Evolutionary conservation across 768 basidiomycete species (phyloP), one percentile per base, ranked within the genome.

Genomic region (Cantharellus anzutake): DNA sequence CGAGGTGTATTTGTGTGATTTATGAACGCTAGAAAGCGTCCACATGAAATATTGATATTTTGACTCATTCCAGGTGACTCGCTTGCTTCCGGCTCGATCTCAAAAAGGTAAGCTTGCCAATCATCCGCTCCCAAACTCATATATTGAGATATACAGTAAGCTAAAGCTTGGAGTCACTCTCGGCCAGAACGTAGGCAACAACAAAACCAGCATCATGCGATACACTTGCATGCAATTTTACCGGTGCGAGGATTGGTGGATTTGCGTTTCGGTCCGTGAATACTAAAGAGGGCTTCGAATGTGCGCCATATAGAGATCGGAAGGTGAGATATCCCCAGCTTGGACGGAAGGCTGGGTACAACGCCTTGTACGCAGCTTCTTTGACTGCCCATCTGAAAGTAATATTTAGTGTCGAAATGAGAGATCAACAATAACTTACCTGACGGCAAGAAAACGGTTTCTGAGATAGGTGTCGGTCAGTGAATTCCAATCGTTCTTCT

Each of bases 131-230:
- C 20, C 20, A 29, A 29, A 29, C 20, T 29, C 20, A 29, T 29
- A 29, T 29, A 29, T 29, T 29, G 20, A 29, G 20, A 29, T 29
- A 29, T 29, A 29, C 20, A 29, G 20, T 29, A 29, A 29, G 20
- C 20, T 29, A 29, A 29, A 29, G 20, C 20, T 29, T 29, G 20
- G 20, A 29, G 20, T 29, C 52, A 11, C 11, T 55, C 38, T 87
- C 83, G 40, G 79, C 76, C 35, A 84, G 61, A 37, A 91, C 86
- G 16, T 78, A 78, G 11, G 84, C 76, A 59, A 82, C 73, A 11
- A 86, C 74, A 67, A 87, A 84, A 48, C 85, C 83, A 5, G 83
- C 84, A 64, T 91, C 89, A 63, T 91, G 89, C 65, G 84, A 87
- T 50, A 86, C 78, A 51, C 84, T 87, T 35, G 80, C 76, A 65